Evolutionary conservation across 2,329 filamentous ascomycete genomes (phyloP).

Genomic region (Geoglossum cookeanum): DNA sequence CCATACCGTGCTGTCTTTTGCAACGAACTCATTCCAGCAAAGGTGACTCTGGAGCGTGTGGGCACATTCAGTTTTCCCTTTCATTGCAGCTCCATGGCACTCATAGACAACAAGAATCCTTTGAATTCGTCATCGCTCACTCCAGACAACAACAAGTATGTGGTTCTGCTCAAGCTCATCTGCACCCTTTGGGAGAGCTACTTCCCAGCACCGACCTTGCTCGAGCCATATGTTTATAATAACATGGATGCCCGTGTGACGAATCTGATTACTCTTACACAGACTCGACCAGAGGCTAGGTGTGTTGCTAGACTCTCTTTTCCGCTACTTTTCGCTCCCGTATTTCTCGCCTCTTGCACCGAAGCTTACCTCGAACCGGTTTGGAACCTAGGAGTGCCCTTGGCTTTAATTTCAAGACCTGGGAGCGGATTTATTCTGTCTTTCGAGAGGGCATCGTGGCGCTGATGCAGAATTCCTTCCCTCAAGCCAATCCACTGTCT

Average conservation of each 20-base stretch:
- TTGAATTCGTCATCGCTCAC: not conserved
- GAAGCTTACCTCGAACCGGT: not conserved
- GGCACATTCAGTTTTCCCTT: not conserved
- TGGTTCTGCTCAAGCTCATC: not conserved
- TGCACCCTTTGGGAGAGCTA: conserved; percentile 1
- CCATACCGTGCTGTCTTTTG: not conserved
- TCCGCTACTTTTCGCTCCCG: no score
- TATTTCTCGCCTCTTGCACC: no score
- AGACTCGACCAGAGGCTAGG: not conserved
- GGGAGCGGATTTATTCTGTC: not conserved
- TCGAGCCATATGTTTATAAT: not conserved
- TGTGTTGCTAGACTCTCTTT: not conserved
- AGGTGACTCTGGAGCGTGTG: not conserved
- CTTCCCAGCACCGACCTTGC: not conserved
- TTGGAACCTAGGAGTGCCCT: not conserved
- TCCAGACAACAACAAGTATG: not conserved
- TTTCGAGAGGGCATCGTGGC: not conserved
- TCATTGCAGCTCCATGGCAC: not conserved
- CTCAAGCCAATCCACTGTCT: not conserved
- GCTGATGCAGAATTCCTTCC: not conserved
- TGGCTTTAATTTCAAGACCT: not conserved
- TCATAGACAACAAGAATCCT: not conserved
- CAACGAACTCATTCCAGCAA: not conserved
- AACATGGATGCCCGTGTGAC: not conserved
- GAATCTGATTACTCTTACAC: not conserved